Base-by-base conservation (phyloP, 2,329 filamentous ascomycete genomes). In the Clonostachys sp. region DNA sequence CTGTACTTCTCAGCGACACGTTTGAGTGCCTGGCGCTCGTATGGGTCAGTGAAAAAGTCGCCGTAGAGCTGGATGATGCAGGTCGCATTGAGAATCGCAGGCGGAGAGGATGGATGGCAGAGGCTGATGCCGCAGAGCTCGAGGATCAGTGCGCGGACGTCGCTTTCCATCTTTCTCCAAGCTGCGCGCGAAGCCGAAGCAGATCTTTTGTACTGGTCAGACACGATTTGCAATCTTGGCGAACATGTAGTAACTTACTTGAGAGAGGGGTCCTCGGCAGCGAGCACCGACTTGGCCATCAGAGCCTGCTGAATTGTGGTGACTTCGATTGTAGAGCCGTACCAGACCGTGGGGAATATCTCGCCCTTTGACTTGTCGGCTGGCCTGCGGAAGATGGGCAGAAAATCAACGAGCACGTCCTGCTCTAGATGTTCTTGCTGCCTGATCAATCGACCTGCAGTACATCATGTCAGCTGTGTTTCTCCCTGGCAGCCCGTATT, bases 1-100 rank as follows among this genome's bases (percentile, higher is more conserved):
- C 66, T 65, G 46, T 74, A 76, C 42, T 66, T 72, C 44, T 75
- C 72, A 5, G 67, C 65, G 4, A 70, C 70, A 0, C 58, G 66
- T 14, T 62, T 61, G 55, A 70, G 48, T 2, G 66, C 67, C 17
- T 55, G 54, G 2, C 66, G 56, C 48, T 70, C 67, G 42, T 67
- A 69, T 10, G 55, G 57, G 45, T 70, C 67, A 3, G 66, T 69
- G 49, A 70, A 70, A 42, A 67, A 70, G 45, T 70, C 67, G 1
- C 66, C 65, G 24, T 70, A 70, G n/a, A 70, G 49, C 54, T 69
- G 64, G 50, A 70, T 68, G 5, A 66, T 65, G 35, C 70, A 64
- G 1, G 63, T 64, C 0, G 67, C 63, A 7, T 70, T 67, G 4
- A 70, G 62, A 3, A 70, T 57, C 2, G 65, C 66, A 0, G 67